Conservation (phyloP, 257 asterid species). For the Petunia secreta region DNA sequence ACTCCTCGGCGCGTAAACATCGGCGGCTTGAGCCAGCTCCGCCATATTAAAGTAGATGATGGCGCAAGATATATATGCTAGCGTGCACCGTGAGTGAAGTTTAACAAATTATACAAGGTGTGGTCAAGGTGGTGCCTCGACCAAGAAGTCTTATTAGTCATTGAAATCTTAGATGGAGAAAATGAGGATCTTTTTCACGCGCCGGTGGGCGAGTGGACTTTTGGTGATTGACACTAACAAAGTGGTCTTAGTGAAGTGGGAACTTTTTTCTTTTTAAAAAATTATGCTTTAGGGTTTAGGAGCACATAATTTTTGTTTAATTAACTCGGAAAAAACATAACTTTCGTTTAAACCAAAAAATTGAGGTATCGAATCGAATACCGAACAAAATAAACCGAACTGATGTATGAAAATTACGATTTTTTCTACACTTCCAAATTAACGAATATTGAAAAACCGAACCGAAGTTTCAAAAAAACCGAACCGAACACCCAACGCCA, state of each 20-base stretch:
- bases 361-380: too few species aligned
- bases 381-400: too few species aligned
- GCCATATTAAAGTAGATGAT: constrained; percentile 45
- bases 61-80: background rate
- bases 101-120: background rate
- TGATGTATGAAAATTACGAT: too few species aligned
- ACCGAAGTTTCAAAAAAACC: too few species aligned
- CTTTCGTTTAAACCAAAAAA: background rate
- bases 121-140: constrained; percentile 37
- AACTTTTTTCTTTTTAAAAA: background rate
- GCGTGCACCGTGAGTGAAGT: background rate
- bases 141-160: constrained; percentile 15
- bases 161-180: background rate
- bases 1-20: constrained; percentile 81
- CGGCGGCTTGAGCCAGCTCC: constrained; percentile 75
- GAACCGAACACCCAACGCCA: too few species aligned
- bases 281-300: background rate
- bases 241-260: background rate
- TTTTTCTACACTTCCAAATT: too few species aligned
- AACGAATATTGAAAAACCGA: too few species aligned
- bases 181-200: background rate
- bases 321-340: background rate
- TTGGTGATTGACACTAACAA: background rate
- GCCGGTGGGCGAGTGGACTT: background rate
- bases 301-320: background rate